Evolutionary conservation across 1,284 basidiomycete species (phyloP).

Genomic region (Leccinum solheimii): DNA sequence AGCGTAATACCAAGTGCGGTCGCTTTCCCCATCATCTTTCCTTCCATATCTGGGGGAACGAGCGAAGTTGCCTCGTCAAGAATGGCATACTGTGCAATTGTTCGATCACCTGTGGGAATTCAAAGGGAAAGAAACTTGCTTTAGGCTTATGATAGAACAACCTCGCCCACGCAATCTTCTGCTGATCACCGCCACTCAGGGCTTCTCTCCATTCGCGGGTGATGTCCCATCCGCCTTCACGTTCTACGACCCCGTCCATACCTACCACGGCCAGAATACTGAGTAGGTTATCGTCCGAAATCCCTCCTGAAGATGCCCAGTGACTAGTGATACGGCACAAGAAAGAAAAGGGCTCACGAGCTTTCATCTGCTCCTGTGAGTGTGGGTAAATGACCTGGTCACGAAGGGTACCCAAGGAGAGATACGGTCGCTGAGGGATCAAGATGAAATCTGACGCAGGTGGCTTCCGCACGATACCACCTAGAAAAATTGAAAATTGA

Average conservation of each 20-base stretch:
- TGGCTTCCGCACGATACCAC: slow-evolving; percentile 92
- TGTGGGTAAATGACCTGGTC: slow-evolving; percentile 94
- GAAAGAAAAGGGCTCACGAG: slow-evolving; percentile 46
- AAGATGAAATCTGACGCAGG: slow-evolving; percentile 88
- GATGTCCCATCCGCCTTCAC: slow-evolving; percentile 96
- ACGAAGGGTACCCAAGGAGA: slow-evolving; percentile 89
- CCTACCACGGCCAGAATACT: slow-evolving; percentile 78
- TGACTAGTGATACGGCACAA: slow-evolving; percentile 1
- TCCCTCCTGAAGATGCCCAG: slow-evolving; percentile 47
- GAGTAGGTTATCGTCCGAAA: slow-evolving; percentile 78
- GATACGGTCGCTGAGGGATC: slow-evolving; percentile 95
- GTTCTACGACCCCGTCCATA: slow-evolving; percentile 86
- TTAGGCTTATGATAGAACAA: slow-evolving; percentile 96
- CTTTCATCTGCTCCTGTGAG: slow-evolving; percentile 72
- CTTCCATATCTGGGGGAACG: slow-evolving; percentile 92
- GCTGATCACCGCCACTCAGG: slow-evolving; percentile 85
- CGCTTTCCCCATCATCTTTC: slow-evolving; percentile 94
- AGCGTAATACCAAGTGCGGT: slow-evolving; percentile 86
- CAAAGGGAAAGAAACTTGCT: slow-evolving; percentile 41
- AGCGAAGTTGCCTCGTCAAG: slow-evolving; percentile 95
- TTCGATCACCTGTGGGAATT: neutral
- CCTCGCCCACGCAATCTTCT: slow-evolving; percentile 95
- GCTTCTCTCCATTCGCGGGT: slow-evolving; percentile 92
- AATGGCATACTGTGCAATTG: slow-evolving; percentile 77
- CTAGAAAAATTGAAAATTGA: slow-evolving; percentile 32